Evolutionary conservation across 2,329 filamentous ascomycete genomes (phyloP).

Genomic region (Rutstroemia sp.): DNA sequence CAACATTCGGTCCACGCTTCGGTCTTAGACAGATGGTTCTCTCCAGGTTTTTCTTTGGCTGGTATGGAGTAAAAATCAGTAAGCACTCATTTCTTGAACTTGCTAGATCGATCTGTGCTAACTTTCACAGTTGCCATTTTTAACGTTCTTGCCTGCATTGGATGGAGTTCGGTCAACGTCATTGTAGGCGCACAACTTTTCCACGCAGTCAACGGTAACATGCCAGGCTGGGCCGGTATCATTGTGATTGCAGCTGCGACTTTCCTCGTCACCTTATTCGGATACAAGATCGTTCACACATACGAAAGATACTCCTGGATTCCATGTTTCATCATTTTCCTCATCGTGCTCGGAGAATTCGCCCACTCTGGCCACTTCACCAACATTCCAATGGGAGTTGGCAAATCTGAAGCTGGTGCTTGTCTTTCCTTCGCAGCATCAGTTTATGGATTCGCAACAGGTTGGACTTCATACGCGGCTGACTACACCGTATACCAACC

Average conservation of each 20-base stretch:
- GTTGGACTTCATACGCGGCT: conserved; percentile 68
- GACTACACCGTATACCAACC: conserved; percentile 81
- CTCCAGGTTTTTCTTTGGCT: conserved; percentile 71
- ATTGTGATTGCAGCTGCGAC: conserved; percentile 64
- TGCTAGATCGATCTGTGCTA: not conserved
- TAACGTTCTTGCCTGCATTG: conserved; percentile 63
- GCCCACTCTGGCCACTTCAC: conserved; percentile 59
- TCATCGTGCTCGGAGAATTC: conserved; percentile 63
- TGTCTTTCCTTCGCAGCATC: conserved; percentile 60
- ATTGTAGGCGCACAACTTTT: conserved; percentile 76
- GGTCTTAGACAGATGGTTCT: conserved; percentile 75
- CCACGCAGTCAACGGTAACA: conserved; percentile 60
- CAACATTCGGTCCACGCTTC: conserved; percentile 66
- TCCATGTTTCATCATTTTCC: conserved; percentile 64
- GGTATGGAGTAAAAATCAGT: conserved; percentile 61
- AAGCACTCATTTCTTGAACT: conserved; percentile 13
- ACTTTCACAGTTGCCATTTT: conserved; percentile 52
- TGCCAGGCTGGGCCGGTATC: conserved; percentile 69
- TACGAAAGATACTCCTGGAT: conserved; percentile 75
- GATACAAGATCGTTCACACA: conserved; percentile 67
- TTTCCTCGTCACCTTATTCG: conserved; percentile 63
- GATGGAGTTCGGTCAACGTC: conserved; percentile 70
- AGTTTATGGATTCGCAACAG: conserved; percentile 61
- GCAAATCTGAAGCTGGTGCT: conserved; percentile 50
- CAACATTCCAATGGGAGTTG: conserved; percentile 50